Evolutionary conservation across 148 eudicot genomes (phyloP).

Genomic region (Persicaria maculosa): DNA sequence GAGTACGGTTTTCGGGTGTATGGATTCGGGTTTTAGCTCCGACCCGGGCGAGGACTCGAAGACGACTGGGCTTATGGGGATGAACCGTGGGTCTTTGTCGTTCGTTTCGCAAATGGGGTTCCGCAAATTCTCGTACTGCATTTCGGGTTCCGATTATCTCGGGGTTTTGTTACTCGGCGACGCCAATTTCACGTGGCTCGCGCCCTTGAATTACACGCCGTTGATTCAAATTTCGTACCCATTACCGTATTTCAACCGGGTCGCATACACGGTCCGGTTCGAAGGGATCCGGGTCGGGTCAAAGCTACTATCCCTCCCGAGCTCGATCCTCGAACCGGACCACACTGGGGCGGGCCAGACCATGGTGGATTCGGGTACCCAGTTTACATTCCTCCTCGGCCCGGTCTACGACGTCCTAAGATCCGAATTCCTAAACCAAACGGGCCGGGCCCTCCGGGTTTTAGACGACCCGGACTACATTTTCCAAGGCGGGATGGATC

Average conservation of each 20-base stretch:
- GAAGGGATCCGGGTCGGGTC: slow-evolving; percentile 50
- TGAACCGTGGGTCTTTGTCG: slow-evolving; percentile 31
- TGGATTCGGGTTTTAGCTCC: slow-evolving; percentile 30
- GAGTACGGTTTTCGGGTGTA: slow-evolving; percentile 30
- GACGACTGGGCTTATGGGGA: slow-evolving; percentile 36
- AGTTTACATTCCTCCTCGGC: slow-evolving; percentile 61
- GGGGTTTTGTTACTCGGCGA: slow-evolving; percentile 35
- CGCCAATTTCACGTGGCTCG: slow-evolving; percentile 25
- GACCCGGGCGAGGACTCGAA: slow-evolving; percentile 32
- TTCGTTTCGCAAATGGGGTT: slow-evolving; percentile 30
- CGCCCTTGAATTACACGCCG: slow-evolving; percentile 53
- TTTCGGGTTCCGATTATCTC: slow-evolving; percentile 24
- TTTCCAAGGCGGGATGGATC: slow-evolving; percentile 38
- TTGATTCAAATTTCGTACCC: slow-evolving; percentile 52
- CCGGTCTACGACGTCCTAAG: slow-evolving; percentile 47
- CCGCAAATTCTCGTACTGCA: slow-evolving; percentile 33
- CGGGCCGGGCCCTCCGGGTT: slow-evolving; percentile 19
- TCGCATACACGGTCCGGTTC: slow-evolving; percentile 63
- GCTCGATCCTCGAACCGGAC: slow-evolving; percentile 52
- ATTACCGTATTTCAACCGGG: slow-evolving; percentile 58
- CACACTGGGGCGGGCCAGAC: slow-evolving; percentile 77
- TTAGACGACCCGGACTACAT: slow-evolving; percentile 30
- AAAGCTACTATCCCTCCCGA: slow-evolving; percentile 29
- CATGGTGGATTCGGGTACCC: slow-evolving; percentile 62
- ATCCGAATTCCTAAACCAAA: slow-evolving; percentile 42